Evolutionary conservation across 2,329 filamentous ascomycete genomes (phyloP).

Genomic region (Aspergillus sp.): DNA sequence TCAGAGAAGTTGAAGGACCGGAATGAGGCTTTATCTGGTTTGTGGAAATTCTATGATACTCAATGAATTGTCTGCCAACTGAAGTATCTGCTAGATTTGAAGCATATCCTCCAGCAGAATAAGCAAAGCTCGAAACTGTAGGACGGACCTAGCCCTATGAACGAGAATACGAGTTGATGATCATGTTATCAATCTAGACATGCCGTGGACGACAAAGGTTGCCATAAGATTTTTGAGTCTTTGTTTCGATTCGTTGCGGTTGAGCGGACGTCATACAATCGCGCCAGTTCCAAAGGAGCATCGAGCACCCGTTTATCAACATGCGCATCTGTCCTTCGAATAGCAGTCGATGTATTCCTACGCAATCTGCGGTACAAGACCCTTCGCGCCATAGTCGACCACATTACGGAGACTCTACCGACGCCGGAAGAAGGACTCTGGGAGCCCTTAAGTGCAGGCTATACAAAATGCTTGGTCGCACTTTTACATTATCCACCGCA

Average conservation of each 20-base stretch:
- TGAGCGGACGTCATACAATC: slow-evolving; percentile 61
- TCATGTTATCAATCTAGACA: slow-evolving; percentile 21
- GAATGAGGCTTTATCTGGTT: slow-evolving; percentile 45
- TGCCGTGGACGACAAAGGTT: slow-evolving; percentile 65
- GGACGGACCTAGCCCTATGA: slow-evolving; percentile 7
- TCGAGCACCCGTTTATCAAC: slow-evolving; percentile 55
- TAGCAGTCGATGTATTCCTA: slow-evolving; percentile 63
- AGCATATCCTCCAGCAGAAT: slow-evolving; percentile 50
- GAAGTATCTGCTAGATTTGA: slow-evolving; percentile 38
- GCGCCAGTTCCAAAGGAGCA: slow-evolving; percentile 45
- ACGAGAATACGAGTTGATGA: background rate
- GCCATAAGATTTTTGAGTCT: slow-evolving; percentile 71
- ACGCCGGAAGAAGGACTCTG: slow-evolving; percentile 57
- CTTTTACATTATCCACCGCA: slow-evolving; percentile 69
- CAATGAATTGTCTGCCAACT: slow-evolving; percentile 11
- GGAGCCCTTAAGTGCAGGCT: slow-evolving; percentile 65
- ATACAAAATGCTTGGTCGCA: slow-evolving; percentile 66
- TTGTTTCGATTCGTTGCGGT: slow-evolving; percentile 65
- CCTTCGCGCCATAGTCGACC: slow-evolving; percentile 68
- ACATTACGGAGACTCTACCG: slow-evolving; percentile 69
- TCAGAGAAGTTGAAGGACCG: slow-evolving; percentile 43
- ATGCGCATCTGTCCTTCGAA: slow-evolving; percentile 65
- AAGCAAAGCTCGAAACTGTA: slow-evolving; percentile 36
- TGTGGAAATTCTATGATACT: slow-evolving; percentile 2
- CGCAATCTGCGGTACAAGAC: slow-evolving; percentile 67